Evolutionary conservation across 129 eudicot species (phyloP).

Genomic region (Saussurea involucrata): DNA sequence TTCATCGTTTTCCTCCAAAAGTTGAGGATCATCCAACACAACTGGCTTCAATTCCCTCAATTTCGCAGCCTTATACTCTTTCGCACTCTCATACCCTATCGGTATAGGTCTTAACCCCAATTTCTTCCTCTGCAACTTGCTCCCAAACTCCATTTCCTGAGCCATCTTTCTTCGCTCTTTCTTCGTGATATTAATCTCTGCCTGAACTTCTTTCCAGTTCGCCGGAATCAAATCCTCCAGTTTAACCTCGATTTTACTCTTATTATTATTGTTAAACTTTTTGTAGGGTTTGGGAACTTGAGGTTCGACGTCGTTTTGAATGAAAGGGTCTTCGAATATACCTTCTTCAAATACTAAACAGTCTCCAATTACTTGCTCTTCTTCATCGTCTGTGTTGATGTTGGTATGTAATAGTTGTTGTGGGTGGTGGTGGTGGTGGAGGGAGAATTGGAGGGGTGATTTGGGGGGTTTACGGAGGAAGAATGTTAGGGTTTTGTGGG

Average conservation of each 20-base stretch:
- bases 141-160: conserved; percentile 65
- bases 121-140: conserved; percentile 42
- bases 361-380: conserved; percentile 73
- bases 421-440: conserved; percentile 16
- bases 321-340: conserved; percentile 76
- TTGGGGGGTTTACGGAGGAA: conserved; percentile 20
- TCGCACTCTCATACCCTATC: conserved; percentile 25
- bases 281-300: not conserved
- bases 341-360: conserved; percentile 92
- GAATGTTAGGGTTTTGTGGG: conserved; percentile 9
- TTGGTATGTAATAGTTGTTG: conserved; percentile 14
- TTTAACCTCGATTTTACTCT: not conserved
- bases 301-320: conserved; percentile 19
- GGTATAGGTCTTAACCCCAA: conserved; percentile 41
- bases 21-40: conserved; percentile 56
- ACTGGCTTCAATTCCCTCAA: conserved; percentile 63
- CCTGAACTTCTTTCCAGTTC: conserved; percentile 63
- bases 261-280: too few relatives aligned
- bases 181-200: conserved; percentile 72
- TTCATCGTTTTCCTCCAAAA: conserved; percentile 7
- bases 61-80: conserved; percentile 58
- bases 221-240: conserved; percentile 83
- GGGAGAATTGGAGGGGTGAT: conserved; percentile 27
- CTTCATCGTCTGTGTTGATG: conserved; percentile 15
- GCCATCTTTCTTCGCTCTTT: conserved; percentile 75